Evolutionary conservation across 1,284 basidiomycete genomes (phyloP).

Genomic region (Neonothopanus nambi): DNA sequence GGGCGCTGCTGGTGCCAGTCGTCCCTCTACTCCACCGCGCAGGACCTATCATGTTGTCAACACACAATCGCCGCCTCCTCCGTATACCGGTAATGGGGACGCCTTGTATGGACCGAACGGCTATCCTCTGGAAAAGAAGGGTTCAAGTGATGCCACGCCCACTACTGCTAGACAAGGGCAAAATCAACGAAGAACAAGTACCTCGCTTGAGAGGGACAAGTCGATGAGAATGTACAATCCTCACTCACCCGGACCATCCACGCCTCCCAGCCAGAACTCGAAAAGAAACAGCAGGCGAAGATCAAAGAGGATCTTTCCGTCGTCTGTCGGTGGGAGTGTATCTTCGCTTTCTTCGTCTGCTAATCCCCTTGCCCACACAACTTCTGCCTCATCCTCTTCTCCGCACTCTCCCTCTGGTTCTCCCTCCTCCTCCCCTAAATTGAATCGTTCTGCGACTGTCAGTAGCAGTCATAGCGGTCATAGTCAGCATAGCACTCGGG

Average conservation of each 20-base stretch:
- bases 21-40: conserved; percentile 32
- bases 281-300: conserved; percentile 3
- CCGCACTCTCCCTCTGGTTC: background rate
- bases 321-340: background rate
- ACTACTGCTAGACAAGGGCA: background rate
- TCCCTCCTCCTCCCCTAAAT: background rate
- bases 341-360: background rate
- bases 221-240: too few relatives aligned
- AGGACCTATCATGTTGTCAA: conserved; percentile 42
- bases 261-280: background rate
- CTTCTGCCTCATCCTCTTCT: too few relatives aligned
- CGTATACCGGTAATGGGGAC: conserved; percentile 29
- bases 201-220: background rate
- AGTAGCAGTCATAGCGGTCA: too few relatives aligned
- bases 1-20: too few relatives aligned
- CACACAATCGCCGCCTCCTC: conserved; percentile 43
- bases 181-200: background rate
- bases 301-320: conserved; percentile 9
- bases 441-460: background rate
- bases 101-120: background rate
- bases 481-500: too few relatives aligned
- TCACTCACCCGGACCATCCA: too few relatives aligned
- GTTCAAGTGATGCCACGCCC: background rate
- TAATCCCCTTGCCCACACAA: background rate
- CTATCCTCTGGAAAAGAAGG: conserved; percentile 9